Evolutionary conservation across 805 yeast species (phyloP), one percentile per base, ranked within the genome.

Genomic region (Candida succiphila): DNA sequence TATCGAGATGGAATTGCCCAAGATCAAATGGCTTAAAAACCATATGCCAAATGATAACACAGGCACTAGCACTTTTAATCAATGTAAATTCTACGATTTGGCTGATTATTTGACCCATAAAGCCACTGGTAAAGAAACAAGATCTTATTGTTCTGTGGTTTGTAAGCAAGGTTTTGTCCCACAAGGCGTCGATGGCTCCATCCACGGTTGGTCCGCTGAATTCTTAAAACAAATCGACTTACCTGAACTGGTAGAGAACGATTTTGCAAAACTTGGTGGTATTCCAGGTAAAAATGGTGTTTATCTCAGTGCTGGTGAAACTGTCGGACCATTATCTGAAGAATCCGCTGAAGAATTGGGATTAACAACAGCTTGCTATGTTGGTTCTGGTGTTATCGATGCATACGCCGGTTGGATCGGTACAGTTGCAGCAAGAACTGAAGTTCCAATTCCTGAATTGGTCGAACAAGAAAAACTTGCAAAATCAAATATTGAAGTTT

Each of bases 371-470:
- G 66, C 68, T 33, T 82, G 94, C 59, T 73, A 76, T 22, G 97
- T 92, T 27, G 96, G 95, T 7, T 78, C 94, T 1, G 96, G 96
- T 51, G 95, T 92, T 25, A 92, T 92, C 52, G 98, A 92, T 55
- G 96, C 97, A 5, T 92, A 92, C 52, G 94, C 97, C 4, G 98
- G 98, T 29, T 92, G 97, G 96, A 75, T 92, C 36, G 98, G 98
- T 36, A 92, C 97, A 1, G 95, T 89, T 38, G 98, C 96, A 19
- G 95, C 94, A 1, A 76, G 78, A 44, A 77, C 86, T 5, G 84
- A 80, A 41, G 51, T 61, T 5, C 63, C 67, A 21, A 66, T 77
- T 35, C 72, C 74, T 0, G 59, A 61, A n/a, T 58, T 68, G 40
- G 63, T 62, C 4, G 68, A 70, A 37, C 66, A 65, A 39, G 78